Evolutionary conservation across 352 stramenopile genomes (phyloP), one percentile per base, ranked within the genome.

Genomic region (Phytopythium oedochilum): DNA sequence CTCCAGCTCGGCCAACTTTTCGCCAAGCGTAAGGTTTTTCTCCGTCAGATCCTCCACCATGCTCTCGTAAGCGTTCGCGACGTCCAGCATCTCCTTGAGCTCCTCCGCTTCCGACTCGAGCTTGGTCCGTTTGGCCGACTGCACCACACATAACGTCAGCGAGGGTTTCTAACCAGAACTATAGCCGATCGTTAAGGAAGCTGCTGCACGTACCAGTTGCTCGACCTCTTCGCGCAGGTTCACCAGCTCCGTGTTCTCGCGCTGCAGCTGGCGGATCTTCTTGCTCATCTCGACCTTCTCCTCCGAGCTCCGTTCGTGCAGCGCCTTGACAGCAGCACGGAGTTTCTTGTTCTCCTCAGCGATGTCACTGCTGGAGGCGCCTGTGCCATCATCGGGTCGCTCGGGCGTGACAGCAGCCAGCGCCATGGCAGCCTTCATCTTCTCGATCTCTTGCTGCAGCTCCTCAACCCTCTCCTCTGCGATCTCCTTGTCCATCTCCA

Each of bases 401-500:
- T 87, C 74, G 5, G 78, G 60, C 2, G 75, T 74, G 12, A 71
- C 63, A 36, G 71, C 60, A 0, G 65, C 71, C 2, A 92, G 55
- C 14, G 79, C 77, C 48, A 88, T 60, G 0, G 82, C 66, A 22
- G 78, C 66, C 47, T 89, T 92, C 5, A 94, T 58, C 46, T 86
- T 83, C 46, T 94, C 83, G 3, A 94, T 62, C 57, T 94, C 75
- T 6, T 78, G 70, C 35, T 81, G 61, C 10, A 87, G 59, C 40
- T 94, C 84, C 26, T 93, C 83, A 0, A 88, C 78, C 22, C 79
- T 70, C 48, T 96, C 86, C 53, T 96, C 83, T 0, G 86, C 84
- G 54, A 94, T 94, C 54, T 94, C 86, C 49, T 93, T 92, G 49
- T 96, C 84, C 83, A 93, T 91, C 43, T 91, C 84, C 20, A 94